Base-by-base conservation (phyloP, 495 filamentous ascomycete species). In the Talaromyces stipitatus region DNA sequence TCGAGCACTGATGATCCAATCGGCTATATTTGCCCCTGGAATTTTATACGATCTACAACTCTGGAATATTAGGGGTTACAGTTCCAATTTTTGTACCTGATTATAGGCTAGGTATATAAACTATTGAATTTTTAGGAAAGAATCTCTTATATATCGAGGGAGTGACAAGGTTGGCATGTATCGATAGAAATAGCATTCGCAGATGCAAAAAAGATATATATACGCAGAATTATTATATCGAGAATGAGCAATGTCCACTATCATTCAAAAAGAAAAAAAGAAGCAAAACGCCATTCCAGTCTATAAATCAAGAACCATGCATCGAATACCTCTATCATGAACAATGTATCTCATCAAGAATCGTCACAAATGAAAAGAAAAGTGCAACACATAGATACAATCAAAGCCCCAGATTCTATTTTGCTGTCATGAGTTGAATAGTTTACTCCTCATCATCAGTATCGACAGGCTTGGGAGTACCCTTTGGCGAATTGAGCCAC, bases 401-500 rank as follows among this genome's bases (percentile, higher is more conserved):
- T 1, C 2, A 32, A 52, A 23, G 14, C 23, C 12, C 8, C 8
- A 53, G 23, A 33, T 41, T 18, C 18, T 41, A 41, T 20, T 38
- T 41, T 10, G 8, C 8, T 10, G 36, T 3, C 36, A 53, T 30
- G 10, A 29, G 27, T 4, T 11, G 18, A 22, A 55, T n/a, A 45
- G 16, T 56, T 62, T 81, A 81, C 30, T 75, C 82, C 64, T 92
- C 89, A 55, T 92, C 89, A 59, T 94, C 89, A 36, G 88, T 90
- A 66, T 94, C 89, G 33, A 70, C 71, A 0, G 86, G 86, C 67
- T 88, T 83, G 16, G 89, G 89, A 4, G 89, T 94, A 7, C 88
- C 87, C 79, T 87, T 85, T 62, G 84, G 81, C 24, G 69, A 74
- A 65, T 76, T 74, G 55, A 78, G 65, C 92, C 95, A 98, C 72